Percentiles rank a stretch among this genome's conserved stretches.
These are phyloP conservation scores for Musa balbisiana DNA, from an alignment of 202 grass and related monocot species.

Conservation along the genomic window DNA sequence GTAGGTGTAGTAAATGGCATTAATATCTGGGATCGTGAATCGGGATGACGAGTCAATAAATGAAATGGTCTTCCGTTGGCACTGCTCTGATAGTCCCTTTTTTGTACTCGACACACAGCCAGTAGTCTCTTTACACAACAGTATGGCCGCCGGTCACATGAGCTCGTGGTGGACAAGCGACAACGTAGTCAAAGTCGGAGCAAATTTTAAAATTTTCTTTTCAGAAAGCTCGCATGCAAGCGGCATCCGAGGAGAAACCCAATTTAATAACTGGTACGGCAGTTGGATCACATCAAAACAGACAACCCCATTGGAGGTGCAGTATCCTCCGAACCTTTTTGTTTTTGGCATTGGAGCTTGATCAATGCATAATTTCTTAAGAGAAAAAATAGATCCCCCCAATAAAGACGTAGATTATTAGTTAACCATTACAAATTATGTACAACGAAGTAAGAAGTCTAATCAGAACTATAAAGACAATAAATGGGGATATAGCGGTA, in stretches of 20 bases:
- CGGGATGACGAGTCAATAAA: constrained; percentile 1
- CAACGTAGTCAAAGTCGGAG: no score
- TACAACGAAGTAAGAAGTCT: no score
- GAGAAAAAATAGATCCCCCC: no score
- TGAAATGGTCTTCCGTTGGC: background rate
- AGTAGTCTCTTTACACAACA: no score
- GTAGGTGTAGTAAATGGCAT: background rate
- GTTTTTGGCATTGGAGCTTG: background rate
- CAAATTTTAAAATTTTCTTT: background rate
- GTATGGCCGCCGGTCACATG: no score
- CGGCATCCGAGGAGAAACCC: background rate
- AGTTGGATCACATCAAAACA: background rate
- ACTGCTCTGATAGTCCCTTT: no score
- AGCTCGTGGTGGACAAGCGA: no score
- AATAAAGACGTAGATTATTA: no score
- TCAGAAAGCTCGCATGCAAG: background rate
- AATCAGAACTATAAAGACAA: background rate
- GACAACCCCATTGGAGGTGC: background rate
- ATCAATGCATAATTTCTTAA: no score
- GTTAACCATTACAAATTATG: no score
- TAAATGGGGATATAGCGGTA: background rate
- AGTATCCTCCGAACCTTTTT: background rate
- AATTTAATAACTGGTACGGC: background rate
- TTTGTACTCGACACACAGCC: no score
- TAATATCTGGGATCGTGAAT: background rate